phyloP scores from a whole-genome alignment of 352 stramenopile genomes.

The Globisporangium okanoganense region DNA sequence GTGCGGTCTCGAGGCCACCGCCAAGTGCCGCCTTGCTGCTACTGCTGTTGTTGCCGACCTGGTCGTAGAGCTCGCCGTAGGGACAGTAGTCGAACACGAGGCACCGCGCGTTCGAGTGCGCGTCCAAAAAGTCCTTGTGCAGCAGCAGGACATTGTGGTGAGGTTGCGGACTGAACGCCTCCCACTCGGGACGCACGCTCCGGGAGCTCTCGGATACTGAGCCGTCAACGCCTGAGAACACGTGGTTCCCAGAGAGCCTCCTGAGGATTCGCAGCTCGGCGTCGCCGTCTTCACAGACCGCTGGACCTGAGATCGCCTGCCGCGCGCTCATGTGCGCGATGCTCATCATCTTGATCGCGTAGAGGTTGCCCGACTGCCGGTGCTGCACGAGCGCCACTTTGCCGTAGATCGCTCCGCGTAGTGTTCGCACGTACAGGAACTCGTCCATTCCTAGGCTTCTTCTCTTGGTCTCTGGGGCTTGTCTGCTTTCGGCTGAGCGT shows the following conservation, averaged over 20 bases:
- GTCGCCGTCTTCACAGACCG: constrained; percentile 42
- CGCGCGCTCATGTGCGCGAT: constrained; percentile 43
- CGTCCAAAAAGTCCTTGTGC: constrained; percentile 52
- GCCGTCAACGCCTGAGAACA: constrained; percentile 5
- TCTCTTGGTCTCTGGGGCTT: neutral
- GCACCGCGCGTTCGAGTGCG: constrained; percentile 33
- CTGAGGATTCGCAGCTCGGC: constrained; percentile 41
- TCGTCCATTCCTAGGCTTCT: constrained; percentile 32
- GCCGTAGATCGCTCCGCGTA: constrained; percentile 34
- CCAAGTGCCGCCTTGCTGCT: constrained; percentile 12
- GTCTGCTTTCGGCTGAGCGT: neutral
- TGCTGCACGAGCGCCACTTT: constrained; percentile 16
- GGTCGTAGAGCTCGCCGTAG: constrained; percentile 54
- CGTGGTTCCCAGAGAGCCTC: constrained; percentile 26
- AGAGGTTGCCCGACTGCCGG: constrained; percentile 24
- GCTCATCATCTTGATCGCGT: constrained; percentile 69
- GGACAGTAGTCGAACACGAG: constrained; percentile 67
- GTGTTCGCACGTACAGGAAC: constrained; percentile 32
- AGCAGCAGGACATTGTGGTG: constrained; percentile 38
- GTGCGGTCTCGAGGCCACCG: constrained; percentile 21
- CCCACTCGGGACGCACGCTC: constrained; percentile 29
- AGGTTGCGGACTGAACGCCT: neutral
- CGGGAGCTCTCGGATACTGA: neutral
- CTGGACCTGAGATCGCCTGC: constrained; percentile 33
- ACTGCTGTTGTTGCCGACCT: constrained; percentile 10